A percentile compares a stretch with the other conserved stretches of the same genome.
Evolutionary conservation across 2,329 filamentous ascomycete genomes (phyloP).

Genomic region (Tolypocladium ovalisporum): DNA sequence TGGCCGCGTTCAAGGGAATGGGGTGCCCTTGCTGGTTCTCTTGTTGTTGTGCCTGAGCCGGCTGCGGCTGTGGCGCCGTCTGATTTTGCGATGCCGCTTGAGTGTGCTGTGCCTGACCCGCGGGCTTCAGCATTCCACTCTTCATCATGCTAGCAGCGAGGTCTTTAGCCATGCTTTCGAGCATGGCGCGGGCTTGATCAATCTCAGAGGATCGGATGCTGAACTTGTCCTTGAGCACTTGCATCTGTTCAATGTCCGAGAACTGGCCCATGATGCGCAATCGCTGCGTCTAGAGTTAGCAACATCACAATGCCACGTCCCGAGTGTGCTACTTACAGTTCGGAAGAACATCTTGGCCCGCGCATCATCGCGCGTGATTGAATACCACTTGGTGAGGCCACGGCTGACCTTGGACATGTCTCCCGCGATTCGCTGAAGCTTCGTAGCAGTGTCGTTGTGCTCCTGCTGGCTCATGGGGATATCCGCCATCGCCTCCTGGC

Average conservation of each 20-base stretch:
- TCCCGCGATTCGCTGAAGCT: constrained; percentile 27
- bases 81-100: constrained; percentile 17
- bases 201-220: constrained; percentile 41
- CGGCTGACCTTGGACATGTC: constrained; percentile 35
- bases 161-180: constrained; percentile 43
- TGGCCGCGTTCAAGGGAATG: constrained; percentile 31
- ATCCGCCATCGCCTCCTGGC: constrained; percentile 30
- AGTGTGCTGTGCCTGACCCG: constrained; percentile 8
- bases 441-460: constrained; percentile 30
- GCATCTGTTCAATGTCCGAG: constrained; percentile 34
- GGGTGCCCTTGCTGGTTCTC: constrained; percentile 13
- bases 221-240: constrained; percentile 33
- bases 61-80: constrained; percentile 20
- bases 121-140: constrained; percentile 14
- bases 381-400: constrained; percentile 36
- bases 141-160: constrained; percentile 19
- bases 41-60: constrained; percentile 14
- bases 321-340: constrained; percentile 28
- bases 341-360: constrained; percentile 42
- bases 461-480: constrained; percentile 35
- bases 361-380: constrained; percentile 34
- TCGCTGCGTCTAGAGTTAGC: constrained; percentile 33
- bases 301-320: not conserved
- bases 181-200: constrained; percentile 33
- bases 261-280: constrained; percentile 43